Evolutionary conservation across 2,329 filamentous ascomycete species (phyloP).

Genomic region (Stachybotrys elegans): DNA sequence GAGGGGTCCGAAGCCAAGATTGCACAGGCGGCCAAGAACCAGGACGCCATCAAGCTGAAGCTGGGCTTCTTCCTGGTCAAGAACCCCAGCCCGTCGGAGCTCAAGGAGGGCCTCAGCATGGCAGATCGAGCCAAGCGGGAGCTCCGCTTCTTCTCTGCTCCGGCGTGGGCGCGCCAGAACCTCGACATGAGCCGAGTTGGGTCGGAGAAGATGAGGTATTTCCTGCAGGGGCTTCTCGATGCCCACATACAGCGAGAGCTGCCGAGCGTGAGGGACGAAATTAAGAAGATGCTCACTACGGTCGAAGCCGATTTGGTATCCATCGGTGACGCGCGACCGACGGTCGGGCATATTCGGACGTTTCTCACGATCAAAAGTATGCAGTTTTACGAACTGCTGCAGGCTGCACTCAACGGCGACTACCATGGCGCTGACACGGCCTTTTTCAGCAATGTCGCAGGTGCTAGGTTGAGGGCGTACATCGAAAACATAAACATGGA

Average conservation of each 20-base stretch:
- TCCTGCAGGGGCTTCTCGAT: slow-evolving; percentile 19
- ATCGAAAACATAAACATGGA: slow-evolving; percentile 18
- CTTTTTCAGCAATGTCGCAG: slow-evolving; percentile 13
- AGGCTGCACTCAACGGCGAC: slow-evolving; percentile 17
- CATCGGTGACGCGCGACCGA: slow-evolving; percentile 13
- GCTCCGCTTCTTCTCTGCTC: slow-evolving; percentile 34
- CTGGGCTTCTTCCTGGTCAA: slow-evolving; percentile 28
- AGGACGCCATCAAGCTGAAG: slow-evolving; percentile 37
- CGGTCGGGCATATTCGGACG: slow-evolving; percentile 11
- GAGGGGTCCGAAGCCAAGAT: slow-evolving; percentile 13
- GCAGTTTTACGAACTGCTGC: slow-evolving; percentile 16
- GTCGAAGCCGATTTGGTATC: slow-evolving; percentile 6
- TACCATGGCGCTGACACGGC: slow-evolving; percentile 10
- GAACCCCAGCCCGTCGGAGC: slow-evolving; percentile 25
- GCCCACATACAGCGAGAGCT: slow-evolving; percentile 22
- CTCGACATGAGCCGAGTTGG: slow-evolving; percentile 15
- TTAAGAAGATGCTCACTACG: slow-evolving; percentile 9
- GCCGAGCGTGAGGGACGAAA: slow-evolving; percentile 18
- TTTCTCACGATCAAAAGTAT: slow-evolving; percentile 16
- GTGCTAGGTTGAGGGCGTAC: slow-evolving; percentile 17
- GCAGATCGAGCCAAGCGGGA: slow-evolving; percentile 28
- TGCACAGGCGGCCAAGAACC: slow-evolving; percentile 21
- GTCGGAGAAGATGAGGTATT: slow-evolving; percentile 11
- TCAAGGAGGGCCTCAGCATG: slow-evolving; percentile 27
- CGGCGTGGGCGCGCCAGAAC: slow-evolving; percentile 23